Percentiles rank a stretch among this genome's conserved stretches.
phyloP scores from a whole-genome alignment of 495 filamentous ascomycete species.

The Amniculicola lignicola region DNA sequence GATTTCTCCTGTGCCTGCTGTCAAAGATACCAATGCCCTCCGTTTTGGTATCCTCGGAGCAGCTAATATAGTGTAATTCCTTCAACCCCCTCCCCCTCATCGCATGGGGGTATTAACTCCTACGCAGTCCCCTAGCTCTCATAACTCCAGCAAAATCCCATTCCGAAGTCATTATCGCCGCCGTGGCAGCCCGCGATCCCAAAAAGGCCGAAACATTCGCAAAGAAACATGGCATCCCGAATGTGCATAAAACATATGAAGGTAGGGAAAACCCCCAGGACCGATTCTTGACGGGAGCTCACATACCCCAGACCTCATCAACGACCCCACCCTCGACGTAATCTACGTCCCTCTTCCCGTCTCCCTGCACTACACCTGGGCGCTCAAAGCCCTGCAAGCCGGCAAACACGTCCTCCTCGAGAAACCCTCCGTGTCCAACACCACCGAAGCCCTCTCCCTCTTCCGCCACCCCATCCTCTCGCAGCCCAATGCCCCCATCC shows the following conservation, averaged over 20 bases:
- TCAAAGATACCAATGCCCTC: slow-evolving; percentile 43
- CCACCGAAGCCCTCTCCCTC: slow-evolving; percentile 28
- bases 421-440: slow-evolving; percentile 54
- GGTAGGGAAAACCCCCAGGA: slow-evolving; percentile 2
- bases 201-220: slow-evolving; percentile 55
- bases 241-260: slow-evolving; percentile 50
- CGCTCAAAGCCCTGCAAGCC: slow-evolving; percentile 48
- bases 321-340: slow-evolving; percentile 51
- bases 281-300: not conserved
- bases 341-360: slow-evolving; percentile 55
- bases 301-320: slow-evolving; percentile 42
- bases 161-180: slow-evolving; percentile 56
- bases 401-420: slow-evolving; percentile 61
- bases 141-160: slow-evolving; percentile 58
- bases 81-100: not conserved
- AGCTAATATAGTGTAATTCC: slow-evolving; percentile 47
- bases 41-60: slow-evolving; percentile 52
- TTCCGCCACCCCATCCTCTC: slow-evolving; percentile 18
- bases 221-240: slow-evolving; percentile 55
- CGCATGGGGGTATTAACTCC: not conserved
- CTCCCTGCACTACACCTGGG: slow-evolving; percentile 55
- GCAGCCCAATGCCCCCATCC: slow-evolving; percentile 40
- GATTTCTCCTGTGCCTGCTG: slow-evolving; percentile 36
- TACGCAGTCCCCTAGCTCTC: slow-evolving; percentile 50
- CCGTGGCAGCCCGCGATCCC: slow-evolving; percentile 57